These are phyloP conservation scores for Huiozyma naganishii DNA, from an alignment of 805 yeast species.

Conservation along the genomic window DNA sequence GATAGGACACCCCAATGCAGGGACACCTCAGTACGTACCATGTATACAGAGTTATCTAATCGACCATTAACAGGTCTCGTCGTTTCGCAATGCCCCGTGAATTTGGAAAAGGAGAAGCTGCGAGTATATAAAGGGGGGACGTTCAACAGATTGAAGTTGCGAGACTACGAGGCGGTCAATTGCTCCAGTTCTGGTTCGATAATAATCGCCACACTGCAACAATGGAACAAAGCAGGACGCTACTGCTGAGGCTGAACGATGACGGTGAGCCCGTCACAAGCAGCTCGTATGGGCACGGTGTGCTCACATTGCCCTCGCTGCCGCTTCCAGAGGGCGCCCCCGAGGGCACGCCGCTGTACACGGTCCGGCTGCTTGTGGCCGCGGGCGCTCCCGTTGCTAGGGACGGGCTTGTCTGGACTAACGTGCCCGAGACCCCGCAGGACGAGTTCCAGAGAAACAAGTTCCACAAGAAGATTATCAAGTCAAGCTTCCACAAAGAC, in stretches of 20 bases:
- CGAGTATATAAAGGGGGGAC: too few species aligned
- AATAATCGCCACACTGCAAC: not conserved
- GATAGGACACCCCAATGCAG: not conserved
- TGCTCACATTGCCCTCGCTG: conserved; percentile 30
- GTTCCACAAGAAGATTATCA: conserved; percentile 42
- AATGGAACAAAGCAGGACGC: conserved; percentile 12
- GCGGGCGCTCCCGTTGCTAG: conserved; percentile 69
- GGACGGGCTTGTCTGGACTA: conserved; percentile 63
- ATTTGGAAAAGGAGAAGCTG: too few species aligned
- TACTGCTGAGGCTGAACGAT: conserved; percentile 28
- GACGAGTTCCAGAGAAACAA: conserved; percentile 44
- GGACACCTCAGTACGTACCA: not conserved
- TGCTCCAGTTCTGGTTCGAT: too few species aligned
- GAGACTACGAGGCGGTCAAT: too few species aligned
- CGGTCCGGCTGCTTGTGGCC: conserved; percentile 50
- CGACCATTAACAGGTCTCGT: too few species aligned
- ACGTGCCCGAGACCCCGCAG: conserved; percentile 43
- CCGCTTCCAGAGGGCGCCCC: conserved; percentile 29
- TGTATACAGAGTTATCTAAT: not conserved
- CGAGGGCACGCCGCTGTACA: conserved; percentile 35
- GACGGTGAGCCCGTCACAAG: conserved; percentile 28
- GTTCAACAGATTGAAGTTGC: too few species aligned
- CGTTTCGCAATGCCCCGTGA: too few species aligned
- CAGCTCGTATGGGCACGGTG: conserved; percentile 28
- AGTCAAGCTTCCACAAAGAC: conserved; percentile 55